Conservation (phyloP, 164 flowering plant genomes). For the Platanus orientalis region DNA sequence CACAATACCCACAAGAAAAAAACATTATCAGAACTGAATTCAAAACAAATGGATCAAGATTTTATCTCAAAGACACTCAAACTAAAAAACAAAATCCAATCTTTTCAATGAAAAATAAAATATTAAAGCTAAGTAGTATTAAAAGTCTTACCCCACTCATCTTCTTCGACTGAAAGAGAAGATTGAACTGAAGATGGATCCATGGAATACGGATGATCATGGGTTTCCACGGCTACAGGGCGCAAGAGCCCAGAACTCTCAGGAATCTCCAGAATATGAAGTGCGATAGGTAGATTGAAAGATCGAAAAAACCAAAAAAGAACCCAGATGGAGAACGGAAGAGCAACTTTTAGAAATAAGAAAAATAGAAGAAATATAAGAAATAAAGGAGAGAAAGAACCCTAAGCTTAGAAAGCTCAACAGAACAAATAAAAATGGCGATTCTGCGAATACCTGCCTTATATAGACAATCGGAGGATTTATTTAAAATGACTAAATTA, state of each 20-base stretch:
- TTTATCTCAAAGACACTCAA: constrained; percentile 2
- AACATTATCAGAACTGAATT: constrained; percentile 1
- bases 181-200: constrained; percentile 47
- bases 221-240: constrained; percentile 50
- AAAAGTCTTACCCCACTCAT: constrained; percentile 63
- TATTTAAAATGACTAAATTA: neutral
- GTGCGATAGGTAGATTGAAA: constrained; percentile 10
- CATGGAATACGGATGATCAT: constrained; percentile 59
- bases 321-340: neutral
- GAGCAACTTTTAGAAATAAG: too few relatives aligned
- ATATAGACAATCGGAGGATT: neutral
- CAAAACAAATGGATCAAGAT: neutral
- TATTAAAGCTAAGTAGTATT: too few relatives aligned
- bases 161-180: constrained; percentile 51
- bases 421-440: too few relatives aligned
- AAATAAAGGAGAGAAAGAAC: too few relatives aligned
- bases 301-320: neutral
- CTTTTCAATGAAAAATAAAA: neutral
- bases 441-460: too few relatives aligned
- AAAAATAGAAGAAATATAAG: too few relatives aligned
- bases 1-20: neutral
- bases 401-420: too few relatives aligned
- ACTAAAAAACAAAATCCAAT: neutral
- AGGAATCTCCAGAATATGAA: constrained; percentile 13
- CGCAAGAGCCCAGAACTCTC: constrained; percentile 38